A percentile compares a stretch with the other conserved stretches of the same genome.
Conservation (phyloP, 2,329 filamentous ascomycete species). For the Penicillium sp. region DNA sequence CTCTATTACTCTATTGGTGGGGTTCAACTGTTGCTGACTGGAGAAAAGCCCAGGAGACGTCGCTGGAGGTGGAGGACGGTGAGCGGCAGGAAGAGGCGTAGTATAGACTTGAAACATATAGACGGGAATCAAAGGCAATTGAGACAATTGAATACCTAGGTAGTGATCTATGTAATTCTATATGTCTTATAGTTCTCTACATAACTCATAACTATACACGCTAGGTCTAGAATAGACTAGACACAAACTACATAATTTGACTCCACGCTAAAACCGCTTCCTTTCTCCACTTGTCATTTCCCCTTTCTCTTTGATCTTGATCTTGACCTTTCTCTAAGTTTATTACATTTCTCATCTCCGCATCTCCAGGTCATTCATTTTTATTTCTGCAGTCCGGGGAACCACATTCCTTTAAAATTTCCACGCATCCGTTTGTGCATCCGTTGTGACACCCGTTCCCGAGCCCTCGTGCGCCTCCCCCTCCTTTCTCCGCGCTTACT, state of each 20-base stretch:
- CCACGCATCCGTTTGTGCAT: slow-evolving; percentile 8
- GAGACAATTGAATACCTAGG: neutral
- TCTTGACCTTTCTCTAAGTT: neutral
- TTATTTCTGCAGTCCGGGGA: neutral
- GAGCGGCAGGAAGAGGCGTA: slow-evolving; percentile 30
- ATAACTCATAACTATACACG: too few relatives aligned
- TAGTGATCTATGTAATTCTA: too few relatives aligned
- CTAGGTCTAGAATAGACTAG: neutral
- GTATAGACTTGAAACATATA: neutral
- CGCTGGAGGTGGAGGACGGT: slow-evolving; percentile 35
- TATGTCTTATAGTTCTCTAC: too few relatives aligned
- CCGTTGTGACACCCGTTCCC: slow-evolving; percentile 5
- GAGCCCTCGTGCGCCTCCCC: slow-evolving; percentile 10
- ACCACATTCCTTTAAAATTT: slow-evolving; percentile 1
- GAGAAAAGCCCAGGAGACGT: slow-evolving; percentile 57
- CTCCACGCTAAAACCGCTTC: neutral
- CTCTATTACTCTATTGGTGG: neutral
- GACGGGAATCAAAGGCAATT: neutral
- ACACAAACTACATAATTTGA: neutral
- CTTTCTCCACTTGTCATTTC: slow-evolving; percentile 2
- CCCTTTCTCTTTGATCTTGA: too few relatives aligned
- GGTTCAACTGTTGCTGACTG: neutral
- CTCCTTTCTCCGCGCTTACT: slow-evolving; percentile 1
- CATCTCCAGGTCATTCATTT: neutral
- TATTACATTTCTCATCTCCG: neutral